A percentile compares a stretch with the other conserved stretches of the same genome.
Conservation (phyloP, 257 asterid species). For the Solanum tarapatanum region DNA sequence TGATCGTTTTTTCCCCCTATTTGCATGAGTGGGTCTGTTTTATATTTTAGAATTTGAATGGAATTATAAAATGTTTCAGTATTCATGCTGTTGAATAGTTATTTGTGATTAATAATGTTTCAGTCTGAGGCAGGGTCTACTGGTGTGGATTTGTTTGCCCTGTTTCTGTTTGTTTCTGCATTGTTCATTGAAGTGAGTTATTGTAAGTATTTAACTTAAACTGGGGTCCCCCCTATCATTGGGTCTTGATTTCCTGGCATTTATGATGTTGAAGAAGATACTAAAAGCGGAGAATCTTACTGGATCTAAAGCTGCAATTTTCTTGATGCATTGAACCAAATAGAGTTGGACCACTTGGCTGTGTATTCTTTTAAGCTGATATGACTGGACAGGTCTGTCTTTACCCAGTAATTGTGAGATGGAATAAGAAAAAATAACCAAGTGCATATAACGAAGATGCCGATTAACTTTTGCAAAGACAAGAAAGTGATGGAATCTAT, state of each 20-base stretch:
- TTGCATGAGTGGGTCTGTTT: neutral
- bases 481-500: neutral
- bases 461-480: neutral
- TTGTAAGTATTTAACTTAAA: slow-evolving; percentile 21
- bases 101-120: neutral
- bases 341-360: slow-evolving; percentile 9
- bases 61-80: neutral
- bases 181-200: slow-evolving; percentile 15
- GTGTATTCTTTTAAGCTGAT: slow-evolving; percentile 27
- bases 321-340: slow-evolving; percentile 6
- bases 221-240: slow-evolving; percentile 36
- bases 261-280: slow-evolving; percentile 2
- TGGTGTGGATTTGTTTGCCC: slow-evolving; percentile 15
- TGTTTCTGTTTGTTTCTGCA: slow-evolving; percentile 18
- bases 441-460: neutral
- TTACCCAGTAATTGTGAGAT: slow-evolving; percentile 32
- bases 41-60: neutral
- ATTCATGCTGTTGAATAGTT: neutral
- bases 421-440: slow-evolving; percentile 16
- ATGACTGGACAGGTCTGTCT: slow-evolving; percentile 36
- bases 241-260: slow-evolving; percentile 17
- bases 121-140: slow-evolving; percentile 32
- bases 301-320: neutral
- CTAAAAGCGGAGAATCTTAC: slow-evolving; percentile 4
- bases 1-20: neutral